phyloP scores from a whole-genome alignment of 1,284 basidiomycete genomes.

The Trichosporon sp. region DNA sequence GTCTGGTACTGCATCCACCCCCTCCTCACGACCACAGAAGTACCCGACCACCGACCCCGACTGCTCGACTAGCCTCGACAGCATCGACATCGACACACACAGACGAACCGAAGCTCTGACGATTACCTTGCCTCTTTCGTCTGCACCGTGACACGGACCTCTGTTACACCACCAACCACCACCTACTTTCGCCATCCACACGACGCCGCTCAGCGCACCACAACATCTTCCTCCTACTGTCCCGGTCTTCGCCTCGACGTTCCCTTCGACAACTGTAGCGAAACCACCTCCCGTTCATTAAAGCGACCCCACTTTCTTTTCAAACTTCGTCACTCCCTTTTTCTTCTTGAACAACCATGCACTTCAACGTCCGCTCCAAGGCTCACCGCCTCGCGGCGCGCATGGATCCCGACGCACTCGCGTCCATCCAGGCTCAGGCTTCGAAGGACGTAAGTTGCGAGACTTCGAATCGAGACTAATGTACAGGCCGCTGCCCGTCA shows the following conservation, averaged over 20 bases:
- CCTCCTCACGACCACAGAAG: not conserved
- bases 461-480: too few species aligned
- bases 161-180: not conserved
- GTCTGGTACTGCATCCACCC: constrained; percentile 16
- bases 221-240: not conserved
- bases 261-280: not conserved
- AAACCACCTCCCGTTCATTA: not conserved
- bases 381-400: constrained; percentile 23
- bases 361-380: constrained; percentile 6
- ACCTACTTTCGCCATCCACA: not conserved
- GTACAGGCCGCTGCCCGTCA: not conserved
- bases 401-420: constrained; percentile 21
- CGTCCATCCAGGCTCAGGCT: constrained; percentile 21
- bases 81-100: constrained; percentile 5
- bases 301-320: constrained; percentile 18
- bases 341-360: not conserved
- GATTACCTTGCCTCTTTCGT: constrained; percentile 9
- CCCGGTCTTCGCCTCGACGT: constrained; percentile 4
- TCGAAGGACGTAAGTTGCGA: not conserved
- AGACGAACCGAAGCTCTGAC: constrained; percentile 1
- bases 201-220: not conserved
- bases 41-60: not conserved
- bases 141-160: constrained; percentile 9
- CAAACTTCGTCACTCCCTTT: not conserved
- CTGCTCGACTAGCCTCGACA: not conserved